These are phyloP conservation scores for Kalmusia sp. DNA, from an alignment of 2,329 filamentous ascomycete species.

Conservation along the genomic window DNA sequence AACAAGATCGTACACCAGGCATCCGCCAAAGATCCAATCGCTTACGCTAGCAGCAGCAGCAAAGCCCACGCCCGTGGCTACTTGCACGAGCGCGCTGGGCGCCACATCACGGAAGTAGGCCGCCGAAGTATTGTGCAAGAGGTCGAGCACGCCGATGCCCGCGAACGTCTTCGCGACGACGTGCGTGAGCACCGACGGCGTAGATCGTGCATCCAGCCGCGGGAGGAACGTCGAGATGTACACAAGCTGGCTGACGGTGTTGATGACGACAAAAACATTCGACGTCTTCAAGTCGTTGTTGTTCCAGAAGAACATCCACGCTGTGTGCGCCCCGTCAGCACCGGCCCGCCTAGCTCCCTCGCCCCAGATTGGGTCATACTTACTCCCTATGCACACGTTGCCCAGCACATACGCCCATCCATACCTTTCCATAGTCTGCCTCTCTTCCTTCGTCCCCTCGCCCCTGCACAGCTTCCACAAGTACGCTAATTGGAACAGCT, in stretches of 20 bases:
- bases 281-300: slow-evolving; percentile 56
- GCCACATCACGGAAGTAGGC: slow-evolving; percentile 61
- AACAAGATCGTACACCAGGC: slow-evolving; percentile 65
- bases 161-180: slow-evolving; percentile 66
- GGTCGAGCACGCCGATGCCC: slow-evolving; percentile 65
- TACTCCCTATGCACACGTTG: slow-evolving; percentile 66
- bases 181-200: slow-evolving; percentile 63
- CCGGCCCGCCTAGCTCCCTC: no score
- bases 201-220: slow-evolving; percentile 58
- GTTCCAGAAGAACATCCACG: slow-evolving; percentile 71
- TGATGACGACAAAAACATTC: slow-evolving; percentile 64
- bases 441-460: slow-evolving; percentile 53
- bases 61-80: slow-evolving; percentile 62
- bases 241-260: slow-evolving; percentile 62
- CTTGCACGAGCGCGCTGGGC: slow-evolving; percentile 57
- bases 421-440: slow-evolving; percentile 60
- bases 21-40: slow-evolving; percentile 68
- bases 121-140: slow-evolving; percentile 65
- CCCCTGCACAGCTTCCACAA: slow-evolving; percentile 63
- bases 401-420: slow-evolving; percentile 64
- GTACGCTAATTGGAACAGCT: slow-evolving; percentile 65
- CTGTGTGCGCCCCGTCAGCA: slow-evolving; percentile 24
- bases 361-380: slow-evolving; percentile 30
- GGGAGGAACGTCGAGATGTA: slow-evolving; percentile 59
- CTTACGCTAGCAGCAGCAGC: slow-evolving; percentile 56